Conservation (phyloP, 31 red algal species). For the Asparagopsis taxiformis region DNA sequence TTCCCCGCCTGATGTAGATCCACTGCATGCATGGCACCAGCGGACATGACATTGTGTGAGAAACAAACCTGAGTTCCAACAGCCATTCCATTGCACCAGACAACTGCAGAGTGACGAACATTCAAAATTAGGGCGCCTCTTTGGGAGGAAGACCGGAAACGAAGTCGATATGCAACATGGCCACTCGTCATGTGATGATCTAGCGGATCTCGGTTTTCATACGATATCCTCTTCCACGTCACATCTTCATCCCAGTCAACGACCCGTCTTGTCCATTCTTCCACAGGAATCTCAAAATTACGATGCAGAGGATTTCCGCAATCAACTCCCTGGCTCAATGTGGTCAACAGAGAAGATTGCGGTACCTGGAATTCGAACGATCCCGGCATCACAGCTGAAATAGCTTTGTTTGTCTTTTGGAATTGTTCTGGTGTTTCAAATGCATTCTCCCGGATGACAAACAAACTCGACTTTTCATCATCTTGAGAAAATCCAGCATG, state of each 20-base stretch:
- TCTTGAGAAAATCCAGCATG: conserved; percentile 15
- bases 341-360: conserved; percentile 11
- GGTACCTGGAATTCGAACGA: conserved; percentile 14
- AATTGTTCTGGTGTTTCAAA: conserved; percentile 29
- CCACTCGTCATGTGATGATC: conserved; percentile 79
- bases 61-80: conserved; percentile 76
- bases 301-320: conserved; percentile 14
- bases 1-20: conserved; percentile 74
- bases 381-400: conserved; percentile 25
- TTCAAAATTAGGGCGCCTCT: conserved; percentile 52
- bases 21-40: conserved; percentile 80
- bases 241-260: conserved; percentile 67
- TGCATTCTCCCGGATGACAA: conserved; percentile 26
- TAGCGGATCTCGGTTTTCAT: conserved; percentile 68
- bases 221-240: conserved; percentile 74
- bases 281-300: conserved; percentile 38
- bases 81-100: conserved; percentile 78
- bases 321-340: conserved; percentile 23
- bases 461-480: conserved; percentile 25
- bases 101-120: conserved; percentile 67
- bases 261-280: conserved; percentile 15
- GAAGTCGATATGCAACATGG: conserved; percentile 64
- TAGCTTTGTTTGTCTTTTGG: background rate
- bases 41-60: conserved; percentile 80
- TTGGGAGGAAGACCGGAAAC: conserved; percentile 49